phyloP scores from a whole-genome alignment of 108 stramenopile genomes.

The Mediolabrus comicus region DNA sequence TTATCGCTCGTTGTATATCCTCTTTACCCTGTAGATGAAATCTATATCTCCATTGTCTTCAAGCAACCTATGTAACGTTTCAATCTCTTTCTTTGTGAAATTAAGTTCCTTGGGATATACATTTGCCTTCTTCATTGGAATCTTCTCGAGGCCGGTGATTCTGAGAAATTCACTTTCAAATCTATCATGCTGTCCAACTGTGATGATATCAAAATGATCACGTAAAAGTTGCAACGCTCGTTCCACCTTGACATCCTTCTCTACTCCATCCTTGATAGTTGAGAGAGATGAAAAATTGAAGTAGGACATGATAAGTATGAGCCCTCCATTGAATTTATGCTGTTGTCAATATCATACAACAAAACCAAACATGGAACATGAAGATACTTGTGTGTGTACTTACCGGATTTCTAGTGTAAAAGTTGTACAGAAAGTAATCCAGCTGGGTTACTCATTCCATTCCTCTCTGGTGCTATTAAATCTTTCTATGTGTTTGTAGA shows the following conservation, averaged over 20 bases:
- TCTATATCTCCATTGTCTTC: conserved; percentile 12
- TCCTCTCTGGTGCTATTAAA: conserved; percentile 1
- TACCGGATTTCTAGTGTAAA: conserved; percentile 10
- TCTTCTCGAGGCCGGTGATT: conserved; percentile 12
- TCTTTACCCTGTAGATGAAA: conserved; percentile 13
- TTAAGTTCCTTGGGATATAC: not conserved
- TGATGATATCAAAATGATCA: conserved; percentile 15
- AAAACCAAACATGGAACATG: not conserved
- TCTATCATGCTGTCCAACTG: conserved; percentile 9
- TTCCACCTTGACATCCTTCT: conserved; percentile 2
- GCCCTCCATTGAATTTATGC: not conserved
- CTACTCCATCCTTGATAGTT: not conserved
- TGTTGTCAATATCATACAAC: no score
- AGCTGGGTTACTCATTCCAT: conserved; percentile 15
- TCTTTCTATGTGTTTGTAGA: conserved; percentile 14
- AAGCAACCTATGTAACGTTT: conserved; percentile 8
- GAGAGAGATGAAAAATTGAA: not conserved
- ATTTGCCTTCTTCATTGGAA: conserved; percentile 4
- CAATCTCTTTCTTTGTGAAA: conserved; percentile 16
- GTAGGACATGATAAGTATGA: not conserved
- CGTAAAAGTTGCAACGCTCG: conserved; percentile 4
- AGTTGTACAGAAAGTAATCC: conserved; percentile 30
- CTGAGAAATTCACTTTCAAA: conserved; percentile 1
- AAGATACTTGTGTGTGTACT: not conserved
- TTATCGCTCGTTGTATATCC: no score